Conservation (phyloP, 352 stramenopile genomes). For the Phytophthora palmivora region DNA sequence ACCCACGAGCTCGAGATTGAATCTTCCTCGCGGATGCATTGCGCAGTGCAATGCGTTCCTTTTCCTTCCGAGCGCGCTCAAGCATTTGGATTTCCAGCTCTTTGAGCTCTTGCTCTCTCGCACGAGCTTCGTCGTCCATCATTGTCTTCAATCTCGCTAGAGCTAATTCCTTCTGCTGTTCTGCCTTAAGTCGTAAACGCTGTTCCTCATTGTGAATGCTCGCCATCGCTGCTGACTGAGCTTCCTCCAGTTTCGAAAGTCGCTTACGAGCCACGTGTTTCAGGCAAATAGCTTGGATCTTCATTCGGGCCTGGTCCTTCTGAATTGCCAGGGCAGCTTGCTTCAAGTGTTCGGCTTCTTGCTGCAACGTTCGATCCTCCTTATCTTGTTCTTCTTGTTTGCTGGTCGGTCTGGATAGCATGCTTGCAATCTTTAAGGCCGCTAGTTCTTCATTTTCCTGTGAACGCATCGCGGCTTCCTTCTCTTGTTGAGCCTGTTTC, state of each 20-base stretch:
- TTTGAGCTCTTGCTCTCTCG: constrained; percentile 73
- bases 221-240: constrained; percentile 59
- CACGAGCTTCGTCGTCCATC: constrained; percentile 77
- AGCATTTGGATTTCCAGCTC: constrained; percentile 78
- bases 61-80: constrained; percentile 72
- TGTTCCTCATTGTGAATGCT: constrained; percentile 68
- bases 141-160: constrained; percentile 65
- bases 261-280: constrained; percentile 52
- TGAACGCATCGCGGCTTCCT: constrained; percentile 53
- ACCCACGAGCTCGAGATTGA: constrained; percentile 61
- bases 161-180: constrained; percentile 76
- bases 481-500: constrained; percentile 46
- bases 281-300: constrained; percentile 68
- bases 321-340: constrained; percentile 50
- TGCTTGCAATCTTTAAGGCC: constrained; percentile 53
- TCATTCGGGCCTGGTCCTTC: constrained; percentile 63
- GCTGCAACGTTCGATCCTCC: constrained; percentile 39
- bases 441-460: constrained; percentile 73
- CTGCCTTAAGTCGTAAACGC: constrained; percentile 53
- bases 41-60: constrained; percentile 58
- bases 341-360: constrained; percentile 53
- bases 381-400: constrained; percentile 46
- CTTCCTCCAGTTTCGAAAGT: constrained; percentile 52
- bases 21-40: constrained; percentile 65
- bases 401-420: constrained; percentile 44